Evolutionary conservation across 2,329 filamentous ascomycete species (phyloP), one percentile per base, ranked within the genome.

Genomic region (Grosmannia serpens): DNA sequence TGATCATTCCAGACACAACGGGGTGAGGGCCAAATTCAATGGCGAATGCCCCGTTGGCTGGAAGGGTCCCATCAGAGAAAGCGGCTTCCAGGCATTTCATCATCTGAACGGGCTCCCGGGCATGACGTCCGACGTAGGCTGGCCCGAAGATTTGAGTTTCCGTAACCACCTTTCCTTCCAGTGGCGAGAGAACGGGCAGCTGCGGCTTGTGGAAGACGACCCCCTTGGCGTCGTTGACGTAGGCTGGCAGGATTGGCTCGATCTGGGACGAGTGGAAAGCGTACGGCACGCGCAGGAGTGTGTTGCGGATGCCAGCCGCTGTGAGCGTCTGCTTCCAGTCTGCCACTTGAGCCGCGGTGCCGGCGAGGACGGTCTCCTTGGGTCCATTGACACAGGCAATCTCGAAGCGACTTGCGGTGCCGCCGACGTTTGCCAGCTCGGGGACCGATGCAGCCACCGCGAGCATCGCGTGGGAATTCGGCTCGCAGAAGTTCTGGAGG

Each of bases 261-360:
- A 81, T 76, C 62, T 81, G 78, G 0, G 74, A 69, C 1, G 77
- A 81, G 63, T 81, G 78, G 64, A 81, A 80, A 20, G 78, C 79
- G 60, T 77, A 81, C 0, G 79, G 74, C 3, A 82, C 76, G 27
- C 73, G 73, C 8, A 82, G 69, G 51, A 70, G 71, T n/a, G 74
- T 75, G 62, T 66, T 77, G 71, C 71, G 80, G 71, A 67, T 67
- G 63, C 76, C 20, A 84, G 73, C 4, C 73, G 70, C 65, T n/a
- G 41, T 44, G 6, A 44, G 41, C 17, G 41, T 44, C 41, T 44
- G 9, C 41, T 44, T 17, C 41, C 13, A n/a, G 2, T n/a, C n/a
- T 17, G 41, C 4, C 41, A 44, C 41, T n/a, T 17, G 15, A 20
- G 41, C 41, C 41, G n/a, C 41, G 17, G 41, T n/a, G 41, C 41